Conservation (phyloP, 2,329 filamentous ascomycete genomes). For the Aotearoamyces nothofagi region DNA sequence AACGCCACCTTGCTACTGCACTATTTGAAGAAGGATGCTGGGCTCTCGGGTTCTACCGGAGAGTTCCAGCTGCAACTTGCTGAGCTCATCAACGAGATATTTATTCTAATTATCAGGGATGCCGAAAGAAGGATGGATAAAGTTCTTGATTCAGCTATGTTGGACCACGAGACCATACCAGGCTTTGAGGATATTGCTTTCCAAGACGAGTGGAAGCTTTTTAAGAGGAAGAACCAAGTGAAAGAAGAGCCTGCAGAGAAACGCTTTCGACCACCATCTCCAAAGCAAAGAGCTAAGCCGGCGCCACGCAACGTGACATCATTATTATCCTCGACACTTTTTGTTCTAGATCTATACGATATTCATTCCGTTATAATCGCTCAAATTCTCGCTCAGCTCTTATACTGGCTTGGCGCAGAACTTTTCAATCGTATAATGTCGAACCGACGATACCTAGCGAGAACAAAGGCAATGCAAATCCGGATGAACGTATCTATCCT, state of each 20-base stretch:
- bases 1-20: slow-evolving; percentile 92
- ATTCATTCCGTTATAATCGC: slow-evolving; percentile 92
- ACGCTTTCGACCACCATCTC: slow-evolving; percentile 80
- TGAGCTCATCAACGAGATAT: slow-evolving; percentile 95
- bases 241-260: slow-evolving; percentile 87
- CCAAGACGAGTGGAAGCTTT: slow-evolving; percentile 96
- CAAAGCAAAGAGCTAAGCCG: slow-evolving; percentile 80
- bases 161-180: slow-evolving; percentile 95
- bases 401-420: slow-evolving; percentile 94
- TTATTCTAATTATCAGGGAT: slow-evolving; percentile 91
- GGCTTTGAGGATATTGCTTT: slow-evolving; percentile 95
- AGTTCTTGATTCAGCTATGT: slow-evolving; percentile 80
- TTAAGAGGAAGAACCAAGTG: slow-evolving; percentile 78
- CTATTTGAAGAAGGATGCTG: slow-evolving; percentile 88
- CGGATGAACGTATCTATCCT: slow-evolving; percentile 94
- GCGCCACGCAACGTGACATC: slow-evolving; percentile 93
- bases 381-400: slow-evolving; percentile 79
- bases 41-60: slow-evolving; percentile 63
- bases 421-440: slow-evolving; percentile 98
- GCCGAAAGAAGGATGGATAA: slow-evolving; percentile 94
- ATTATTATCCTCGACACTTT: slow-evolving; percentile 84
- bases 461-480: slow-evolving; percentile 99
- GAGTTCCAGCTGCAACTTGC: slow-evolving; percentile 88
- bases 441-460: slow-evolving; percentile 81
- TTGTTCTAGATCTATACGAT: slow-evolving; percentile 96